Percentiles rank a stretch among this genome's conserved stretches.
phyloP scores from a whole-genome alignment of 495 filamentous ascomycete genomes.

The Filosporella fistucella region DNA sequence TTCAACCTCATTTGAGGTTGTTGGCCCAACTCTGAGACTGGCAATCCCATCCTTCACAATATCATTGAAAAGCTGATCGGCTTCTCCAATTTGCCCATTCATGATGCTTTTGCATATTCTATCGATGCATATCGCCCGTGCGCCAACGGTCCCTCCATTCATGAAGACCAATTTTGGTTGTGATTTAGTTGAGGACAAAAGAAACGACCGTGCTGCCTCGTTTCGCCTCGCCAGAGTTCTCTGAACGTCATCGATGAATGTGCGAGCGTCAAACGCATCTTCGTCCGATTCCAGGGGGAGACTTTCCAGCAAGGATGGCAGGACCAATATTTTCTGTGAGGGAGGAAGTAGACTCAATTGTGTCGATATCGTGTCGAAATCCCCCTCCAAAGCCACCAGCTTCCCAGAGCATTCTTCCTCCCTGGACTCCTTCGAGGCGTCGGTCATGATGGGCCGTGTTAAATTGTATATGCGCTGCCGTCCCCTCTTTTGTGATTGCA shows the following conservation, averaged over 20 bases:
- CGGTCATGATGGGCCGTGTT: neutral
- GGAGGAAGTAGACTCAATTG: constrained; percentile 46
- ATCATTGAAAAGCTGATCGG: constrained; percentile 37
- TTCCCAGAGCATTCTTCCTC: constrained; percentile 29
- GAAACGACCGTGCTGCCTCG: constrained; percentile 38
- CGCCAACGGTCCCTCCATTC: constrained; percentile 44
- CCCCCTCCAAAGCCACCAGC: constrained; percentile 48
- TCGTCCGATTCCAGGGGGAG: constrained; percentile 15
- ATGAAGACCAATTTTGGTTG: constrained; percentile 44
- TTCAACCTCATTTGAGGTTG: neutral
- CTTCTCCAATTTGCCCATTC: constrained; percentile 31
- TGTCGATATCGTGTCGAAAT: constrained; percentile 39
- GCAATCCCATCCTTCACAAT: constrained; percentile 38
- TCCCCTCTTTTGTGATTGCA: neutral
- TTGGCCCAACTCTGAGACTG: constrained; percentile 21
- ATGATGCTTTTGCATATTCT: constrained; percentile 38
- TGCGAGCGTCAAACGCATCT: constrained; percentile 28
- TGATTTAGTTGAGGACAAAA: constrained; percentile 31
- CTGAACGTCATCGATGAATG: constrained; percentile 37
- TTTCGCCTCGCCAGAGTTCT: constrained; percentile 33
- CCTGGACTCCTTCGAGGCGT: too few relatives aligned
- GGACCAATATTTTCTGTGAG: constrained; percentile 41
- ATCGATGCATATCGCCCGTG: constrained; percentile 36
- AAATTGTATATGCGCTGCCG: neutral
- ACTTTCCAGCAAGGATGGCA: constrained; percentile 38